Evolutionary conservation across 768 basidiomycete species (phyloP).

Genomic region (Mycena galericulata): DNA sequence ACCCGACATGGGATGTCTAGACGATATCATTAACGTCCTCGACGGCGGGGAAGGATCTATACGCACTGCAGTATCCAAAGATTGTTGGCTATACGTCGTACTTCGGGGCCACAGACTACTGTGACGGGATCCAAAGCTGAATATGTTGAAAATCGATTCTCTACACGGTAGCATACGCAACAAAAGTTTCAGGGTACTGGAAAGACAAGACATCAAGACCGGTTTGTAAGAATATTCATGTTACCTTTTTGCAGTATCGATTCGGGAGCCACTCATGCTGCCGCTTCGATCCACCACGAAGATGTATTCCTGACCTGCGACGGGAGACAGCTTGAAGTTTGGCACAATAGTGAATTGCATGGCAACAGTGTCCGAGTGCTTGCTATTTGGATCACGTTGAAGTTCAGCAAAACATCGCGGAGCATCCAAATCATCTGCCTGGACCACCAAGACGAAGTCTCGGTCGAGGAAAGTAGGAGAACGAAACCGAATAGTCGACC

Average conservation of each 20-base stretch:
- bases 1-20: slow-evolving; percentile 54
- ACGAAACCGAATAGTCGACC: slow-evolving; percentile 52
- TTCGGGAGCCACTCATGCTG: slow-evolving; percentile 51
- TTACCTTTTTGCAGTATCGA: slow-evolving; percentile 58
- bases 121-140: slow-evolving; percentile 58
- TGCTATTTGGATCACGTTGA: slow-evolving; percentile 38
- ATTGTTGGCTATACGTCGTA: slow-evolving; percentile 44
- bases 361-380: slow-evolving; percentile 51
- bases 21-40: neutral
- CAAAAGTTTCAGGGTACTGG: slow-evolving; percentile 55
- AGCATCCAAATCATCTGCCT: slow-evolving; percentile 60
- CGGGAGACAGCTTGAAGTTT: slow-evolving; percentile 55
- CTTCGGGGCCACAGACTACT: slow-evolving; percentile 52
- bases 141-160: slow-evolving; percentile 66
- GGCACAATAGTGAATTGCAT: slow-evolving; percentile 70
- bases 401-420: slow-evolving; percentile 70
- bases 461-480: slow-evolving; percentile 56
- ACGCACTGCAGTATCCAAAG: slow-evolving; percentile 54
- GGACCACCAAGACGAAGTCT: slow-evolving; percentile 65
- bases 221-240: neutral
- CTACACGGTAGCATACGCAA: slow-evolving; percentile 60
- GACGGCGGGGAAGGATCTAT: neutral
- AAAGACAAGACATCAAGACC: neutral
- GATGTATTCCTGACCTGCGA: slow-evolving; percentile 65
- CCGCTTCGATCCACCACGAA: slow-evolving; percentile 72